phyloP scores from a whole-genome alignment of 495 filamentous ascomycete species.

The Trichoderma reesei region DNA sequence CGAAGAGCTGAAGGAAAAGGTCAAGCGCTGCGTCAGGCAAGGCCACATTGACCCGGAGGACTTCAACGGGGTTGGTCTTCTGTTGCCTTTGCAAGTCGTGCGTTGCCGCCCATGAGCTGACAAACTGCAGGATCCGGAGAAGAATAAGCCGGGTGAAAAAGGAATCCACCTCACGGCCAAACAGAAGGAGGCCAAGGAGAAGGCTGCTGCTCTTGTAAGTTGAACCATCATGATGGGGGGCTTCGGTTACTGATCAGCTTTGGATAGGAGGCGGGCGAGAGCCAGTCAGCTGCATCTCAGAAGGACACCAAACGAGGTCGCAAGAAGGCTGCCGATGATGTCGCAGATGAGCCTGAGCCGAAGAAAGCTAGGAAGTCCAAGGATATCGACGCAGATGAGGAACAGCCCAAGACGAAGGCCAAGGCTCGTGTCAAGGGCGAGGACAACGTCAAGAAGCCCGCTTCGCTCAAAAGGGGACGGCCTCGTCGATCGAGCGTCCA shows the following conservation, averaged over 20 bases:
- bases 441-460: conserved; percentile 10
- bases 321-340: conserved; percentile 25
- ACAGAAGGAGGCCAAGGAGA: conserved; percentile 24
- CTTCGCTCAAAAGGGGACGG: conserved; percentile 28
- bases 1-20: conserved; percentile 49
- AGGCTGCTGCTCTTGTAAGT: conserved; percentile 8
- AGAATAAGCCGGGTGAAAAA: conserved; percentile 54
- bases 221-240: too few relatives aligned
- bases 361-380: conserved; percentile 10
- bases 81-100: neutral
- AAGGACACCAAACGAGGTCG: conserved; percentile 30
- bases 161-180: conserved; percentile 49
- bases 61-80: conserved; percentile 60
- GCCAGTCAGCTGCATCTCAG: conserved; percentile 22
- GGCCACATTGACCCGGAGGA: conserved; percentile 70
- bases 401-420: neutral
- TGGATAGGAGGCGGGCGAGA: conserved; percentile 19
- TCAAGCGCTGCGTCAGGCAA: conserved; percentile 50
- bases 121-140: conserved; percentile 49
- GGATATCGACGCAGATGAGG: conserved; percentile 1
- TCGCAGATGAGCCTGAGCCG: conserved; percentile 20
- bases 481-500: conserved; percentile 26
- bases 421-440: neutral
- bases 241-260: neutral
- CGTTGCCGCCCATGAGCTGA: conserved; percentile 13